A percentile compares a stretch with the other conserved stretches of the same genome.
These are phyloP conservation scores for Heritiera fomes DNA, from an alignment of 345 rosid species.

Conservation along the genomic window DNA sequence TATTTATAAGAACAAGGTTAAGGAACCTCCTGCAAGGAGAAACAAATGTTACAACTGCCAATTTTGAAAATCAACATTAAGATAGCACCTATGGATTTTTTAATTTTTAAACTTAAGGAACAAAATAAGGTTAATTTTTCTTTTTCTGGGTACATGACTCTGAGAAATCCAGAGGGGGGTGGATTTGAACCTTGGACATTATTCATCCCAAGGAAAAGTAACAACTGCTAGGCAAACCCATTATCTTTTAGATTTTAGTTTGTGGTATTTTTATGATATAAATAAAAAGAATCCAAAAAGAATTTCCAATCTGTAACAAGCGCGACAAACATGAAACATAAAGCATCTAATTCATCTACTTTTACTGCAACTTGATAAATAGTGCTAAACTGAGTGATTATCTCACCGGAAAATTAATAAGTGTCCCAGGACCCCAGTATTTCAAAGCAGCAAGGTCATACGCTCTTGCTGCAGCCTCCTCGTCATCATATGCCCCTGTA, in stretches of 20 bases:
- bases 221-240: neutral
- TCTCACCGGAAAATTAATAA: slow-evolving; percentile 93
- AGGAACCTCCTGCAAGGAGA: neutral
- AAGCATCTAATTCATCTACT: slow-evolving; percentile 6
- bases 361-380: neutral
- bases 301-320: neutral
- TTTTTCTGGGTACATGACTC: neutral
- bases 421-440: slow-evolving; percentile 99
- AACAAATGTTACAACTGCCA: neutral
- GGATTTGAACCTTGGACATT: neutral
- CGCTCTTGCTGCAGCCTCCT: slow-evolving; percentile 99
- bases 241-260: neutral
- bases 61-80: neutral
- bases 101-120: neutral
- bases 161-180: neutral
- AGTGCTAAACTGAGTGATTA: neutral
- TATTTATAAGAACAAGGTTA: neutral
- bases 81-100: neutral
- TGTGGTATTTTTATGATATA: neutral
- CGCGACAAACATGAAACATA: neutral
- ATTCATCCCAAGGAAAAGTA: neutral
- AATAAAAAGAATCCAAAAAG: neutral
- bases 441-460: slow-evolving; percentile 98
- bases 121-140: neutral
- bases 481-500: slow-evolving; percentile 99